Percentiles rank a stretch among this genome's conserved stretches.
phyloP scores from a whole-genome alignment of 2,329 filamentous ascomycete species.

The Aspergillus terreus region DNA sequence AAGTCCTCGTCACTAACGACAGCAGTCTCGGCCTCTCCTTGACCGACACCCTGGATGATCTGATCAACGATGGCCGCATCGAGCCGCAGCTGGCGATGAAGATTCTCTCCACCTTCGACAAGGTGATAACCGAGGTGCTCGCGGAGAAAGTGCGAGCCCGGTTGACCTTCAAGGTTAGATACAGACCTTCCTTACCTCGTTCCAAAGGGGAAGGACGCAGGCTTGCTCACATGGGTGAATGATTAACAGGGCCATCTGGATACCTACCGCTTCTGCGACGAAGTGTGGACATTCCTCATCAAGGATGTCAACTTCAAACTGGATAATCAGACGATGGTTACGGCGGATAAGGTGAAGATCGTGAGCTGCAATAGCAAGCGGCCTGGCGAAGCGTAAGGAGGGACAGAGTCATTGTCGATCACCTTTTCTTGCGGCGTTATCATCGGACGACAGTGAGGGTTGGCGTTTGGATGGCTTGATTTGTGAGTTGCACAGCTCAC shows the following conservation, averaged over 20 bases:
- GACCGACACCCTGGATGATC: slow-evolving; percentile 93
- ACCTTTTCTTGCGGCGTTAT: too few species aligned
- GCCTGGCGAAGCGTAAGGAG: slow-evolving; percentile 51
- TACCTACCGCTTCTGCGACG: slow-evolving; percentile 98
- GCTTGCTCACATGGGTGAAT: not conserved
- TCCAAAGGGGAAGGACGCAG: not conserved
- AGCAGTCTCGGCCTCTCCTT: slow-evolving; percentile 84
- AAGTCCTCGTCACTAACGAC: slow-evolving; percentile 8
- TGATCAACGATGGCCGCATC: slow-evolving; percentile 92
- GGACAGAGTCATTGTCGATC: not conserved
- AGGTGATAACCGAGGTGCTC: slow-evolving; percentile 84
- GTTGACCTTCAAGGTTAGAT: slow-evolving; percentile 85
- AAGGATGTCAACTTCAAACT: slow-evolving; percentile 99
- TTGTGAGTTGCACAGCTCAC: too few species aligned
- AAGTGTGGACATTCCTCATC: slow-evolving; percentile 99
- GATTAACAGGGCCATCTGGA: slow-evolving; percentile 78
- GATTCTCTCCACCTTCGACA: slow-evolving; percentile 93
- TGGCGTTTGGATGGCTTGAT: not conserved
- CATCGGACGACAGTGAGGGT: too few species aligned
- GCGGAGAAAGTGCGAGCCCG: slow-evolving; percentile 89
- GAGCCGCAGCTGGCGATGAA: slow-evolving; percentile 99
- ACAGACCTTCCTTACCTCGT: not conserved
- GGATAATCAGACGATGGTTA: slow-evolving; percentile 71
- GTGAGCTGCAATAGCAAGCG: slow-evolving; percentile 95
- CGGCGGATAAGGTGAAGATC: slow-evolving; percentile 94